phyloP scores from a whole-genome alignment of 202 grass and related monocot genomes.

The Carex arenaria region DNA sequence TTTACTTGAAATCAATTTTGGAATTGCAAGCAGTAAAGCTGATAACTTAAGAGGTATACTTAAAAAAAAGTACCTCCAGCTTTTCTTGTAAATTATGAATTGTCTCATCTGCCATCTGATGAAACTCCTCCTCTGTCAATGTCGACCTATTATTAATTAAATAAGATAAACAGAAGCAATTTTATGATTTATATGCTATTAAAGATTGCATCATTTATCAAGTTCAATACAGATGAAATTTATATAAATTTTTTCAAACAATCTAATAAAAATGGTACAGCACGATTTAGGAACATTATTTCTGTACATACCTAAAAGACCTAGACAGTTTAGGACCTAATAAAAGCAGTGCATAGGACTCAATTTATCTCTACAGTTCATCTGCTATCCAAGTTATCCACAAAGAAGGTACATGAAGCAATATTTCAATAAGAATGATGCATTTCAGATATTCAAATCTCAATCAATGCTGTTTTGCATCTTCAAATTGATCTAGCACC shows the following conservation, averaged over 20 bases:
- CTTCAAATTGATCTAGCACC: neutral
- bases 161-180: conserved; percentile 5
- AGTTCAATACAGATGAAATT: neutral
- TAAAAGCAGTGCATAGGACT: neutral
- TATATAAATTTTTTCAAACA: neutral
- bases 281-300: neutral
- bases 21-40: neutral
- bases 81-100: conserved; percentile 72
- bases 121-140: conserved; percentile 64
- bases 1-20: neutral
- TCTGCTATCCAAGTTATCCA: neutral
- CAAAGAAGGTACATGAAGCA: neutral
- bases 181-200: neutral
- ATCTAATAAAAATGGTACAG: neutral
- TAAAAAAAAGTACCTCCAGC: conserved; percentile 52
- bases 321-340: neutral
- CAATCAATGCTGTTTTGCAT: neutral
- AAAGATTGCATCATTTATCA: neutral
- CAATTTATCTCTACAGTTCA: neutral
- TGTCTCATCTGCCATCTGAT: conserved; percentile 69
- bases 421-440: neutral
- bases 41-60: neutral
- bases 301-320: neutral
- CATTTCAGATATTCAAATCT: neutral
- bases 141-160: conserved; percentile 37